Evolutionary conservation across 202 grass and related monocot species (phyloP), one percentile per base, ranked within the genome.

Genomic region (Panicum hallii): DNA sequence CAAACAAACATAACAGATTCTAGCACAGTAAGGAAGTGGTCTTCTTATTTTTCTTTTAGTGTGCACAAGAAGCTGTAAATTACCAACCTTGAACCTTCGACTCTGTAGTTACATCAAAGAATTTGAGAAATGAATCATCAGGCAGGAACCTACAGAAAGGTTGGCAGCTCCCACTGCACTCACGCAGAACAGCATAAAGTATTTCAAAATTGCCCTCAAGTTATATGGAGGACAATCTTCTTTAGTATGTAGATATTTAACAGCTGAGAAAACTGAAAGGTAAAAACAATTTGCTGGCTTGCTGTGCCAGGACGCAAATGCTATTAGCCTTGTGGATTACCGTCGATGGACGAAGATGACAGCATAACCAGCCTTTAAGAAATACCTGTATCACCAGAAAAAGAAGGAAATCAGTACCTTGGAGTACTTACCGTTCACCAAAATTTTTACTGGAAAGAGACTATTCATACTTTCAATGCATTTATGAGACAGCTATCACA

Each of bases 311-410:
- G 70, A 49, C 28, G 43, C 1, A 81, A 6, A 26, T 50, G 14
- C 38, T 68, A 15, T 68, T 68, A 15, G 66, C 30, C 41, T 64
- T 45, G 77, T 17, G 72, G 20, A 44, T 84, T 78, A 98, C 95
- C 89, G 73, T 53, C 95, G 85, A 82, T 98, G 82, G 19, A 92
- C 6, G 64, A 98, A 98, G 42, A 98, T 93, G 70, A 98, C 93
- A 11, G 95, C 89, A 82, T 98, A 98, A 85, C 93, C 93, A 73
- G 91, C 89, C 87, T 95, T 95, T 47, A 98, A 53, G 71, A 98
- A 95, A 87, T 95, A 90, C 86, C 95, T 98, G 28, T n/a, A 86
- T 87, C 63, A 23, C 50, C 11, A 9, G 50, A 36, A 42, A 48
- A 26, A 67, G 63, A 74, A 23, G 2, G 16, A 82, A 17, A 66